A percentile compares a stretch with the other conserved stretches of the same genome.
These are phyloP conservation scores for Cladosporium sphaerospermum DNA, from an alignment of 2,329 filamentous ascomycete species.

Conservation along the genomic window DNA sequence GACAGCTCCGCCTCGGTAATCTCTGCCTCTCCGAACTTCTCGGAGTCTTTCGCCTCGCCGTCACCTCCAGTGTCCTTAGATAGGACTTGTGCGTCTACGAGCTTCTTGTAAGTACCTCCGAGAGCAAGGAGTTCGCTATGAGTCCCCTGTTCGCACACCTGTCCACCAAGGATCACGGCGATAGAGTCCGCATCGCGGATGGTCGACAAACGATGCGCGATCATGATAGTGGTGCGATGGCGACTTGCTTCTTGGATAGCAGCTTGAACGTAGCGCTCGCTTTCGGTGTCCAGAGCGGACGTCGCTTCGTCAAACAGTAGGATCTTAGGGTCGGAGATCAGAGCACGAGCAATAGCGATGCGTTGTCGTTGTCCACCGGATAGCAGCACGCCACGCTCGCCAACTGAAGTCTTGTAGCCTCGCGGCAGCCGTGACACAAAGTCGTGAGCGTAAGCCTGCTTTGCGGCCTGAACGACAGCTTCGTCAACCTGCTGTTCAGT, in stretches of 20 bases:
- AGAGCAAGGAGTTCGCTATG: slow-evolving; percentile 60
- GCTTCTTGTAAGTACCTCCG: slow-evolving; percentile 38
- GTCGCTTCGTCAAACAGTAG: slow-evolving; percentile 73
- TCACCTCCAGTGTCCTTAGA: slow-evolving; percentile 6
- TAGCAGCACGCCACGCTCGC: slow-evolving; percentile 69
- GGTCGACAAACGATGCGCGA: slow-evolving; percentile 69
- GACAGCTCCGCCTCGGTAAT: slow-evolving; percentile 25
- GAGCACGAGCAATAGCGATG: slow-evolving; percentile 66
- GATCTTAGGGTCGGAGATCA: slow-evolving; percentile 60
- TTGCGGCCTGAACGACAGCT: slow-evolving; percentile 47
- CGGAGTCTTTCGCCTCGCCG: slow-evolving; percentile 14
- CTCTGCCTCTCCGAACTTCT: slow-evolving; percentile 23
- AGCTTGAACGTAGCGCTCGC: slow-evolving; percentile 41
- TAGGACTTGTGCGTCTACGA: slow-evolving; percentile 31
- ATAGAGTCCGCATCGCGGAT: slow-evolving; percentile 75
- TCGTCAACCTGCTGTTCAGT: slow-evolving; percentile 54
- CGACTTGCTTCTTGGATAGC: slow-evolving; percentile 54
- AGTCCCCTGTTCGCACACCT: slow-evolving; percentile 66
- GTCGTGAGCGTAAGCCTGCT: slow-evolving; percentile 55
- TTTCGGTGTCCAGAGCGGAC: slow-evolving; percentile 56
- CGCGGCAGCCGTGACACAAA: slow-evolving; percentile 56
- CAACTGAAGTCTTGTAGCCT: slow-evolving; percentile 67
- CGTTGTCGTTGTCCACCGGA: slow-evolving; percentile 78
- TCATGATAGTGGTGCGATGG: slow-evolving; percentile 65
- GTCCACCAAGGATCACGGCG: slow-evolving; percentile 65